Evolutionary conservation across 2,329 filamentous ascomycete genomes (phyloP), one percentile per base, ranked within the genome.

Genomic region (Ceratocystis cacaofunesta): DNA sequence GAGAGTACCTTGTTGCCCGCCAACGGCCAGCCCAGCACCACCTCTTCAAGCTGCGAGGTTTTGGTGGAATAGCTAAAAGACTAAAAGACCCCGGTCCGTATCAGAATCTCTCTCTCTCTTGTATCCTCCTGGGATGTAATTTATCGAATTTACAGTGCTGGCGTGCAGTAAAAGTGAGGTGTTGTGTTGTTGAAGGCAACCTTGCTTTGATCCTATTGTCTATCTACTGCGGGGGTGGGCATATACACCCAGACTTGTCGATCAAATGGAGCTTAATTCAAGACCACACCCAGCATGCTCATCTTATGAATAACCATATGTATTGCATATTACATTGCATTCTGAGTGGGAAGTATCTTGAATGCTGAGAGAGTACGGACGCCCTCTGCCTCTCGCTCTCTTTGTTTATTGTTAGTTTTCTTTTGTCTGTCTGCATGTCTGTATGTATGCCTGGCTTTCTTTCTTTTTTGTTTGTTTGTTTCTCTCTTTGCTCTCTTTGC

Each of bases 51-150:
- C n/a, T 57, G 52, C 52, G 22, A 57, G 52, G 28, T 57, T 57
- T 57, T 30, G 52, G 25, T 32, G 28, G 22, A 57, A 32, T 28
- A 57, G 22, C 52, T 57, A 30, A 57, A 57, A 57, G 52, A 57
- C 52, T 30, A 57, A 57, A 57, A 30, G 52, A 57, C 52, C 52
- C 52, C 52, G 28, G 52, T 57, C 52, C 28, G 52, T 57, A 57
- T 57, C 52, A 57, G 52, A 57, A 32, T 57, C 4, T 30, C 28
- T 57, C 17, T 57, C 32, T 22, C 52, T 57, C n/a, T 57, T 57
- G 36, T 57, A 25, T 57, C 28, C 12, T 25, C 52, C 52, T 12
- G 1, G 52, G 52, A 57, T 57, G 10, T 8, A 57, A 30, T 57
- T 57, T 28, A 57, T 57, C 10, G 52, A 57, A 32, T 57, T 57